Conservation (phyloP, 2,329 filamentous ascomycete species). For the Cordyceps sp. region DNA sequence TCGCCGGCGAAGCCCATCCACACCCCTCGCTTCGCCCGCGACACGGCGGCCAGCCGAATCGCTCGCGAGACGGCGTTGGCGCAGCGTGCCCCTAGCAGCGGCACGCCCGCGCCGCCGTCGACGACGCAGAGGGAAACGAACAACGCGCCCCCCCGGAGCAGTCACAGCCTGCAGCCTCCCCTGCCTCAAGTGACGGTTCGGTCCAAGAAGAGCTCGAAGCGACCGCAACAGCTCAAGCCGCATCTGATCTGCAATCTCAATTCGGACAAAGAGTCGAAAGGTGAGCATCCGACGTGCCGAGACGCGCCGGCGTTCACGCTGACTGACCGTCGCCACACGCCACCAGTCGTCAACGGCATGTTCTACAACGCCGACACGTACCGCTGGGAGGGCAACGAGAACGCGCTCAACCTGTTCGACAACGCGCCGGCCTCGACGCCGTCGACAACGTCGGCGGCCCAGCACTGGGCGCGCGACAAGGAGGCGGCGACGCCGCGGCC, state of each 20-base stretch:
- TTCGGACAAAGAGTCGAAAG: slow-evolving; percentile 58
- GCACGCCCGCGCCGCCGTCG: slow-evolving; percentile 36
- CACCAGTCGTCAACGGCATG: slow-evolving; percentile 78
- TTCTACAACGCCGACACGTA: slow-evolving; percentile 78
- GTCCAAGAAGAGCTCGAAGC: slow-evolving; percentile 39
- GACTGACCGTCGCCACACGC: neutral
- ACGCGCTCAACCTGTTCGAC: slow-evolving; percentile 68
- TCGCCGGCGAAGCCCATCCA: slow-evolving; percentile 40
- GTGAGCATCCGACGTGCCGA: slow-evolving; percentile 31
- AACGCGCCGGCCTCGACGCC: slow-evolving; percentile 33
- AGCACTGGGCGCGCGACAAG: slow-evolving; percentile 34
- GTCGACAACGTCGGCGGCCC: slow-evolving; percentile 19
- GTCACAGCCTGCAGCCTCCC: slow-evolving; percentile 23
- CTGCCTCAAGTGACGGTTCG: slow-evolving; percentile 25
- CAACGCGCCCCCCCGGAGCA: slow-evolving; percentile 27
- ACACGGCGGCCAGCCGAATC: slow-evolving; percentile 48
- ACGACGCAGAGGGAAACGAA: slow-evolving; percentile 38
- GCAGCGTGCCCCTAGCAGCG: slow-evolving; percentile 37
- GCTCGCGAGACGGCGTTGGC: slow-evolving; percentile 45
- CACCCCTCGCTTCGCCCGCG: slow-evolving; percentile 45
- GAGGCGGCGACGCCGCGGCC: slow-evolving; percentile 45
- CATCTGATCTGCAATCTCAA: slow-evolving; percentile 78
- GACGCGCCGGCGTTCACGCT: neutral
- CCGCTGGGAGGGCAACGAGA: slow-evolving; percentile 94
- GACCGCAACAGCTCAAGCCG: slow-evolving; percentile 55